These are phyloP conservation scores for Talaromyces liani DNA, from an alignment of 495 filamentous ascomycete genomes.

Conservation along the genomic window DNA sequence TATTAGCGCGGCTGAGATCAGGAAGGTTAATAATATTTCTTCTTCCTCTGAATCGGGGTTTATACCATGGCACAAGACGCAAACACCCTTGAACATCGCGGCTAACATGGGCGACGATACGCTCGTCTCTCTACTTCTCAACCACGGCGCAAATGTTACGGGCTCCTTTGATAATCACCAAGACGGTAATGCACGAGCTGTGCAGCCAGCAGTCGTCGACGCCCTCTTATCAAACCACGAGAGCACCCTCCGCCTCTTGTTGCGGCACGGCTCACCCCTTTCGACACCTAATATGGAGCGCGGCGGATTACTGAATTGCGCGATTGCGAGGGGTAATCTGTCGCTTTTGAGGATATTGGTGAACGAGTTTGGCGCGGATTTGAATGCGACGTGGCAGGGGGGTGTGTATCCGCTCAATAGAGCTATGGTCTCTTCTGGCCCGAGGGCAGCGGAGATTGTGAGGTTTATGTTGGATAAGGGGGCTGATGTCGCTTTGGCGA, in stretches of 20 bases:
- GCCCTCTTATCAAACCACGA: too few species aligned
- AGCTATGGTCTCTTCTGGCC: background rate
- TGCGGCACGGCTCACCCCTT: too few species aligned
- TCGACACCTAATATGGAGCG: too few species aligned
- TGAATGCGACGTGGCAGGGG: background rate
- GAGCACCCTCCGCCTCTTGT: too few species aligned
- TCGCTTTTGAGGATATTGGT: too few species aligned
- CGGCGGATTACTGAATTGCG: too few species aligned
- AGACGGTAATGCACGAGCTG: too few species aligned
- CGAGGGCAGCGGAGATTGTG: background rate
- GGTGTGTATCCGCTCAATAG: background rate
- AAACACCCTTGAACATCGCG: background rate
- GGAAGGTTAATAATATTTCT: background rate
- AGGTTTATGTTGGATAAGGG: background rate
- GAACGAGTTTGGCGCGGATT: too few species aligned
- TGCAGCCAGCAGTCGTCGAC: too few species aligned
- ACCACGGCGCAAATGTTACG: background rate
- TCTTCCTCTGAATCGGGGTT: background rate
- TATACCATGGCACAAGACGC: background rate
- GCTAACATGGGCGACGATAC: background rate
- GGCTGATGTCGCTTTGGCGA: background rate
- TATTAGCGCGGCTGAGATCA: background rate
- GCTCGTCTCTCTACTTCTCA: background rate
- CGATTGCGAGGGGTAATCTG: too few species aligned
- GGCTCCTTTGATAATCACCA: background rate